phyloP scores from a whole-genome alignment of 1,139 yeast genomes.

The Candida buenavistaensis region DNA sequence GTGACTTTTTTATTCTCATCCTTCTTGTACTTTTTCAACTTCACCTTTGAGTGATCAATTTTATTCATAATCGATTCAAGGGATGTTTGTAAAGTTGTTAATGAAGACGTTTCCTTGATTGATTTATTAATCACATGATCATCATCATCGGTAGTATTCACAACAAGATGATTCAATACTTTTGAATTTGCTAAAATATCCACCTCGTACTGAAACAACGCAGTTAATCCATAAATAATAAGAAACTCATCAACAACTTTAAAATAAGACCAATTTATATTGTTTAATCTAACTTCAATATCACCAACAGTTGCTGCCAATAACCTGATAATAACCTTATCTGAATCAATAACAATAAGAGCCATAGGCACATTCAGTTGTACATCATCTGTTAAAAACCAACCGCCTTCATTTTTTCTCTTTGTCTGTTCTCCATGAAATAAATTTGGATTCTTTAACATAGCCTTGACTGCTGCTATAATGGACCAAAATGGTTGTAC shows the following conservation, averaged over 20 bases:
- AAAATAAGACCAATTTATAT: slow-evolving; percentile 58
- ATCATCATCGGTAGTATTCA: slow-evolving; percentile 30
- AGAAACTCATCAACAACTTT: slow-evolving; percentile 46
- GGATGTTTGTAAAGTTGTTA: slow-evolving; percentile 62
- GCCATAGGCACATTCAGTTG: slow-evolving; percentile 20
- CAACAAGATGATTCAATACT: slow-evolving; percentile 24
- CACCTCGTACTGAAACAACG: slow-evolving; percentile 66
- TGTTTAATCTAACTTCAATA: slow-evolving; percentile 55
- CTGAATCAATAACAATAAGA: slow-evolving; percentile 31
- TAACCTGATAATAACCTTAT: slow-evolving; percentile 43
- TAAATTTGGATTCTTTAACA: slow-evolving; percentile 48
- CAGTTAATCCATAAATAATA: slow-evolving; percentile 64
- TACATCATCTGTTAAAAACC: slow-evolving; percentile 13
- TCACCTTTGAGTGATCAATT: slow-evolving; percentile 48
- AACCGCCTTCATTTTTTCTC: slow-evolving; percentile 21
- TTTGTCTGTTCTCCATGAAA: slow-evolving; percentile 54
- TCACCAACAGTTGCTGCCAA: slow-evolving; percentile 21
- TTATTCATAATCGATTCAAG: slow-evolving; percentile 61
- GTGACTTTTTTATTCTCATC: slow-evolving; percentile 59
- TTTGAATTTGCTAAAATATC: slow-evolving; percentile 43
- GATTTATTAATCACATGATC: slow-evolving; percentile 35
- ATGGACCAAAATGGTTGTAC: slow-evolving; percentile 71
- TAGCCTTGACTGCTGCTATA: slow-evolving; percentile 59
- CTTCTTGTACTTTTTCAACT: slow-evolving; percentile 58
- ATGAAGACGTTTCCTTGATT: slow-evolving; percentile 44